phyloP scores from a whole-genome alignment of 2,329 filamentous ascomycete species.

The Fusarium fujikuroi region DNA sequence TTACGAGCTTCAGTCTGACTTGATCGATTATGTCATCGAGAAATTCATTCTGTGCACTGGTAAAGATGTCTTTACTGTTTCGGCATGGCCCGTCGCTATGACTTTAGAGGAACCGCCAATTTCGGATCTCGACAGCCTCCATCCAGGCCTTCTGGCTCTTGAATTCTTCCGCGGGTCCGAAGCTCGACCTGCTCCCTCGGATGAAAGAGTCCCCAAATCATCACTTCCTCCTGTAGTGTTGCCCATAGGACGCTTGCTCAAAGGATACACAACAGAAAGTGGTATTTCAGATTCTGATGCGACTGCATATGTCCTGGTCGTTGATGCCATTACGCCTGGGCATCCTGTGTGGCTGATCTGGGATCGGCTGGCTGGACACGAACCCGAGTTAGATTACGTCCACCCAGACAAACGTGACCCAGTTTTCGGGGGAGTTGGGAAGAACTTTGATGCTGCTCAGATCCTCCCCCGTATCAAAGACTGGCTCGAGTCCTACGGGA shows the following conservation, averaged over 20 bases:
- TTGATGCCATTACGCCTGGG: neutral
- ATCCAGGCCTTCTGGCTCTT: neutral
- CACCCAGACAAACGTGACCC: neutral
- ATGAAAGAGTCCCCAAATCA: neutral
- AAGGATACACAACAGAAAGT: neutral
- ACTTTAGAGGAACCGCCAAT: neutral
- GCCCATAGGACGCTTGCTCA: neutral
- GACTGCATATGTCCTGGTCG: neutral
- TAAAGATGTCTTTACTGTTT: neutral
- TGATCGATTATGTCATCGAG: accelerated
- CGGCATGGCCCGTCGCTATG: accelerated
- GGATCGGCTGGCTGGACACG: neutral
- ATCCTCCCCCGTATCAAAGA: neutral
- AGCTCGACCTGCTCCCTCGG: accelerated
- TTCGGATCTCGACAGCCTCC: accelerated
- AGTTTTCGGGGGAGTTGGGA: neutral
- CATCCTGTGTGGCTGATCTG: neutral
- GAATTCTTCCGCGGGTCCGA: neutral
- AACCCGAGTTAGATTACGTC: neutral
- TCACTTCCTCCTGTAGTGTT: neutral
- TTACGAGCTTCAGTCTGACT: accelerated
- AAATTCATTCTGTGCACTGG: neutral
- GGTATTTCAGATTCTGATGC: neutral
- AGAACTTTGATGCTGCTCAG: neutral
- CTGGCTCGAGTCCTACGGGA: neutral